These are phyloP conservation scores for Coelastrella sp. DNA, from an alignment of 139 green algal genomes.

Conservation along the genomic window DNA sequence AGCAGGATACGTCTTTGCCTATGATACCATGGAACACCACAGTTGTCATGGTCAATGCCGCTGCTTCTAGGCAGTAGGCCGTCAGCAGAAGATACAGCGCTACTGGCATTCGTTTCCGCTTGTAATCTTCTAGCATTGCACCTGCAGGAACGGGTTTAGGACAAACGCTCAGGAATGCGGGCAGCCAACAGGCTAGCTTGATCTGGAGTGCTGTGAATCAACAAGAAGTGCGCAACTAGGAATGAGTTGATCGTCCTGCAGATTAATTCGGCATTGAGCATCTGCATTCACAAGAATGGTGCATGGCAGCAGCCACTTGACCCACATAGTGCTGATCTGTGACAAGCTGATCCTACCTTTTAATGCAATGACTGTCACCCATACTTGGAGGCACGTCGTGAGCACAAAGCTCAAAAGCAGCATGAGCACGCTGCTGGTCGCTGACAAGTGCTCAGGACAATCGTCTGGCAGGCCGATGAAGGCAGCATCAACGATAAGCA, in stretches of 20 bases:
- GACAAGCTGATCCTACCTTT: no score
- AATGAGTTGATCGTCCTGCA: no score
- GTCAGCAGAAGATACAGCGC: slow-evolving; percentile 31
- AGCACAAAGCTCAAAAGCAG: slow-evolving; percentile 45
- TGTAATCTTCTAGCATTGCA: slow-evolving; percentile 36
- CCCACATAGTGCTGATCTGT: no score
- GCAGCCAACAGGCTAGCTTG: background rate
- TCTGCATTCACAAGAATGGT: no score
- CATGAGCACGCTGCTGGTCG: slow-evolving; percentile 17
- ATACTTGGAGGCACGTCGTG: slow-evolving; percentile 32
- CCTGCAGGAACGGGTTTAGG: slow-evolving; percentile 13
- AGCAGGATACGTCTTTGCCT: no score
- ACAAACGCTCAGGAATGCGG: background rate
- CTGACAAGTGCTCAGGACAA: background rate
- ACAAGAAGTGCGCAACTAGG: no score
- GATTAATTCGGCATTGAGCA: no score
- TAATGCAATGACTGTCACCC: background rate
- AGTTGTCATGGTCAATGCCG: no score
- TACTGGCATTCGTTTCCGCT: slow-evolving; percentile 1
- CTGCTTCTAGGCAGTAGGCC: no score
- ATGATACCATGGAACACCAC: no score
- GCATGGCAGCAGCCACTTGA: background rate
- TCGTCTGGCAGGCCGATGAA: slow-evolving; percentile 30
- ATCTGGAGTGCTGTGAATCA: background rate
- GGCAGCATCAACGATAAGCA: slow-evolving; percentile 13